Evolutionary conservation across 2,329 filamentous ascomycete genomes (phyloP).

Genomic region (Didymella glomerata): DNA sequence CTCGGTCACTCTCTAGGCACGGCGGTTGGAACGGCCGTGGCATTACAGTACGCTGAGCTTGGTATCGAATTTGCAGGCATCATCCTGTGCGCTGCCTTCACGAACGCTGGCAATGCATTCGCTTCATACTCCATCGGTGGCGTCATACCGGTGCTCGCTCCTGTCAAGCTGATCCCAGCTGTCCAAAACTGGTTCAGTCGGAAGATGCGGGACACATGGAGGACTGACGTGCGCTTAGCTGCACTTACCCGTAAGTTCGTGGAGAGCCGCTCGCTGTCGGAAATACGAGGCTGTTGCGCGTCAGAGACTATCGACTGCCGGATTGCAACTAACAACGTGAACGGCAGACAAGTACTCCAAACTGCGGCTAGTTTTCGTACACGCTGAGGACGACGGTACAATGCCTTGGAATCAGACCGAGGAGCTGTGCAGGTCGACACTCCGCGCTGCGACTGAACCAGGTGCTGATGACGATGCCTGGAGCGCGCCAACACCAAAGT

Average conservation of each 20-base stretch:
- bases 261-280: not conserved
- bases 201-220: constrained; percentile 81
- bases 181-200: constrained; percentile 70
- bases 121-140: constrained; percentile 80
- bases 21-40: constrained; percentile 78
- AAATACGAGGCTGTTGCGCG: constrained; percentile 2
- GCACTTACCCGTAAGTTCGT: constrained; percentile 57
- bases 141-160: constrained; percentile 77
- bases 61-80: constrained; percentile 78
- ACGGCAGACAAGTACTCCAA: constrained; percentile 22
- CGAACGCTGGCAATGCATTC: constrained; percentile 75
- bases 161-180: constrained; percentile 71
- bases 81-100: constrained; percentile 82
- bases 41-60: constrained; percentile 70
- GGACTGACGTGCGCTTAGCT: constrained; percentile 71
- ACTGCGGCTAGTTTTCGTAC: constrained; percentile 44
- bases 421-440: constrained; percentile 40
- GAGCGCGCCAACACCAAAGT: constrained; percentile 20
- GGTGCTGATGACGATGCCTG: constrained; percentile 23
- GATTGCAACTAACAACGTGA: constrained; percentile 5
- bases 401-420: constrained; percentile 50
- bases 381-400: constrained; percentile 46
- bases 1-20: constrained; percentile 90
- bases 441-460: constrained; percentile 35
- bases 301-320: not conserved